These are phyloP conservation scores for Aspergillus alliaceus DNA, from an alignment of 2,329 filamentous ascomycete genomes.

Conservation along the genomic window DNA sequence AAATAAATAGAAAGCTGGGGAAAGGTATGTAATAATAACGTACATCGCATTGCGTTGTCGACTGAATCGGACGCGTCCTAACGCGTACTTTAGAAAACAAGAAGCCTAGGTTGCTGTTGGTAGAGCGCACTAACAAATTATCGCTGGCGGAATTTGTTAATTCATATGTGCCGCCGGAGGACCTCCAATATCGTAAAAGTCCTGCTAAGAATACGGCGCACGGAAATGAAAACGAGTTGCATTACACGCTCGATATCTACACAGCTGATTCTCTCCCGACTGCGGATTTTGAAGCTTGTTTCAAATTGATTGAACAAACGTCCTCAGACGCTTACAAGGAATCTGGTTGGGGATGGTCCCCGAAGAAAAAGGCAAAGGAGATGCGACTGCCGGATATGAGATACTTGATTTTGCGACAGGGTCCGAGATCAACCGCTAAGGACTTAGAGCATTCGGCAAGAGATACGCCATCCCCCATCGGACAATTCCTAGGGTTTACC, in stretches of 20 bases:
- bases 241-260: constrained; percentile 30
- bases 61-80: constrained; percentile 18
- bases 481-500: constrained; percentile 43
- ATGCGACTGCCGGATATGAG: constrained; percentile 61
- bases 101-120: constrained; percentile 30
- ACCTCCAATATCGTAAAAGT: not conserved
- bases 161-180: constrained; percentile 28
- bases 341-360: constrained; percentile 57
- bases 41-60: not conserved
- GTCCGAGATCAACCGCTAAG: not conserved
- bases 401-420: constrained; percentile 52
- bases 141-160: constrained; percentile 39
- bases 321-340: constrained; percentile 54
- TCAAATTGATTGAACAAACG: constrained; percentile 55
- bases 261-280: constrained; percentile 38
- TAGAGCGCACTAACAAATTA: constrained; percentile 46
- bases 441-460: not conserved
- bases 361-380: constrained; percentile 54
- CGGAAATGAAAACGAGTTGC: not conserved
- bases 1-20: not conserved
- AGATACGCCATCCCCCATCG: not conserved
- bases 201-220: not conserved
- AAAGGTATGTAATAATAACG: constrained; percentile 13
- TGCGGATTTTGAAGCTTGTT: constrained; percentile 50
- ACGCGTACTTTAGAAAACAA: constrained; percentile 7